Evolutionary conservation across 2,329 filamentous ascomycete species (phyloP), one percentile per base, ranked within the genome.

Genomic region (Colletotrichum navitas): DNA sequence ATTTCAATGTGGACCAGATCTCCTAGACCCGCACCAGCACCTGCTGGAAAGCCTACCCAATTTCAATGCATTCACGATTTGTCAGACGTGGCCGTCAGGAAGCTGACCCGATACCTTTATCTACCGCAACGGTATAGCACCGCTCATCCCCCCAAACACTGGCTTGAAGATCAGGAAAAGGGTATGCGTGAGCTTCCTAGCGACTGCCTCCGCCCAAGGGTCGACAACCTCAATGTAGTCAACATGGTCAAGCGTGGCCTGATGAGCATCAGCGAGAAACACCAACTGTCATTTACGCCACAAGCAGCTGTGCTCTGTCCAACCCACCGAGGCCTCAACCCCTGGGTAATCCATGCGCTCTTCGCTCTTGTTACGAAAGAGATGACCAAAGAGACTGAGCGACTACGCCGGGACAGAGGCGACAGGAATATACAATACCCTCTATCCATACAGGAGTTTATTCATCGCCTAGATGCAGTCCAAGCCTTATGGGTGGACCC

Each of bases 311-410:
- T 79, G 10, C 77, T 88, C 5, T 88, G 86, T 73, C 18, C 63
- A 7, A 75, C 75, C 5, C 86, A 88, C 74, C 74, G 78, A 32
- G 64, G 45, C 0, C 80, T 88, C 5, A 80, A 87, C 51, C 79
- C 84, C 0, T 80, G 79, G 49, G 73, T 87, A 14, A 82, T 88
- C 21, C 82, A 82, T 54, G 79, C 79, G 24, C 75, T 87, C n/a
- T 85, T 85, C 75, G 60, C 81, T 24, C 78, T 84, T 7, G 59
- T 88, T 8, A 78, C 77, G 0, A 77, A 80, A 8, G 87, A 88
- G 76, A 79, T 80, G 36, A 85, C 81, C 0, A 74, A 75, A 7
- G 79, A 79, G 16, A 72, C 79, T 2, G 75, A 77, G 21, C 73
- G 74, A 1, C 76, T 82, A 54, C 77, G 81, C 12, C 61, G 58